Percentiles rank a stretch among this genome's conserved stretches.
Evolutionary conservation across 352 stramenopile genomes (phyloP).

Genomic region (Blastocystis sp.): DNA sequence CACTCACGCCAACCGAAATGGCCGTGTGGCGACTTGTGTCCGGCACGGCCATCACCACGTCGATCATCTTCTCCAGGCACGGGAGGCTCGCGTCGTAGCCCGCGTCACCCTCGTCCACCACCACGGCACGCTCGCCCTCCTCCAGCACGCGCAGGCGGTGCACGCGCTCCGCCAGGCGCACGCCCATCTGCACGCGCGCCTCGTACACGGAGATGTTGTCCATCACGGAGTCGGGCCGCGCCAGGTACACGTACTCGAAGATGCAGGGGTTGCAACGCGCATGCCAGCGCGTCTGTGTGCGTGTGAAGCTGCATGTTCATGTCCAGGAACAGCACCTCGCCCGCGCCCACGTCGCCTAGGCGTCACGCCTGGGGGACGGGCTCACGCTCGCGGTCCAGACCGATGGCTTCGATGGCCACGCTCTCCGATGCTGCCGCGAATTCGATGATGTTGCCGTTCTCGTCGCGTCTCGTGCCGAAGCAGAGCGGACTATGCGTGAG

Average conservation of each 20-base stretch:
- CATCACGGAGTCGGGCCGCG: constrained; percentile 95
- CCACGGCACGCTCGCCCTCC: constrained; percentile 77
- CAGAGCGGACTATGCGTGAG: constrained; percentile 37
- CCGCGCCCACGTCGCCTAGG: constrained; percentile 85
- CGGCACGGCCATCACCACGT: constrained; percentile 97
- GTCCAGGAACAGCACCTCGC: constrained; percentile 92
- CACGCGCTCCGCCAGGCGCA: constrained; percentile 92
- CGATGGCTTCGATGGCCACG: constrained; percentile 94
- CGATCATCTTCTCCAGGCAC: constrained; percentile 88
- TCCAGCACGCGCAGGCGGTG: constrained; percentile 84
- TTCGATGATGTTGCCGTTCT: constrained; percentile 75
- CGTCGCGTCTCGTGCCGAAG: constrained; percentile 53
- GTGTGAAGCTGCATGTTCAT: constrained; percentile 81
- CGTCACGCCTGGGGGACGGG: not conserved
- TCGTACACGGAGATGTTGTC: constrained; percentile 96
- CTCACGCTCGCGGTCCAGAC: constrained; percentile 86
- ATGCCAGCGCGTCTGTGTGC: constrained; percentile 78
- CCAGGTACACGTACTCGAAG: constrained; percentile 99
- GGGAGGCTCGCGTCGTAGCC: constrained; percentile 87
- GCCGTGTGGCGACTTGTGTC: constrained; percentile 93
- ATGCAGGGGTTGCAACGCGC: constrained; percentile 90
- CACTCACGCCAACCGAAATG: constrained; percentile 3
- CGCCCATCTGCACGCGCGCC: constrained; percentile 93
- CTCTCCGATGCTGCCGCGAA: constrained; percentile 93
- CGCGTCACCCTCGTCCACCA: constrained; percentile 95